These are phyloP conservation scores for Penicillium brasilianum DNA, from an alignment of 2,329 filamentous ascomycete species.

Conservation along the genomic window DNA sequence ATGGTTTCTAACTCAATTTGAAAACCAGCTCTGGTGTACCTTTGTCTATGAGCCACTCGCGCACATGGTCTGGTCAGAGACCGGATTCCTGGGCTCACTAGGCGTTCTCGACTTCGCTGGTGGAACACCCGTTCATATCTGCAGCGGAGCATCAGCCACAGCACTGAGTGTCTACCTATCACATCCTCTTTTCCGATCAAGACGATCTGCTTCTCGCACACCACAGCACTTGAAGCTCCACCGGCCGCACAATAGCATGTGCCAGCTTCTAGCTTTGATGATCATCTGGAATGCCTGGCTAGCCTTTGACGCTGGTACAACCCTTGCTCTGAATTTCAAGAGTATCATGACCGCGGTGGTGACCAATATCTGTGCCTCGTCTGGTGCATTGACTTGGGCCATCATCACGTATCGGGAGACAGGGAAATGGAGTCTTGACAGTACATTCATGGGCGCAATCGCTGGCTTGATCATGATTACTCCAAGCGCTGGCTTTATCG, in stretches of 20 bases:
- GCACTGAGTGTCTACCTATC: constrained; percentile 56
- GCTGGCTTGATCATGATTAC: constrained; percentile 60
- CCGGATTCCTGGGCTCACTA: constrained; percentile 50
- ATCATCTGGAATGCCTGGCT: constrained; percentile 60
- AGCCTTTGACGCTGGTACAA: constrained; percentile 58
- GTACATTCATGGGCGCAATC: constrained; percentile 60
- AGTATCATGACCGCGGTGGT: constrained; percentile 57
- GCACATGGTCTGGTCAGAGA: constrained; percentile 56
- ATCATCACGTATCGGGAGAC: constrained; percentile 51
- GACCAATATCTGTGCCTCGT: constrained; percentile 56
- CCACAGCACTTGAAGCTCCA: constrained; percentile 55
- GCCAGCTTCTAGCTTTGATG: constrained; percentile 55
- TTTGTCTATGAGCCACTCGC: constrained; percentile 56
- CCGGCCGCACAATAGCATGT: constrained; percentile 55
- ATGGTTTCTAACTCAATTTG: not conserved
- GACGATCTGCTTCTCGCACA: constrained; percentile 50
- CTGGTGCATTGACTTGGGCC: constrained; percentile 55
- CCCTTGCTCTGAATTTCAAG: constrained; percentile 56
- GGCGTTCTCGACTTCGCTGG: constrained; percentile 56
- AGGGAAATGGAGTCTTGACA: constrained; percentile 55
- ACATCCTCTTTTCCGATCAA: constrained; percentile 55
- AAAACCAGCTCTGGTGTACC: constrained; percentile 54
- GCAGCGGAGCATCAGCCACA: constrained; percentile 51
- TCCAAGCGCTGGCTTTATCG: constrained; percentile 56
- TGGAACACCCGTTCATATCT: constrained; percentile 52